These are phyloP conservation scores for Millerago galiae DNA, from an alignment of 805 yeast genomes.

Conservation along the genomic window DNA sequence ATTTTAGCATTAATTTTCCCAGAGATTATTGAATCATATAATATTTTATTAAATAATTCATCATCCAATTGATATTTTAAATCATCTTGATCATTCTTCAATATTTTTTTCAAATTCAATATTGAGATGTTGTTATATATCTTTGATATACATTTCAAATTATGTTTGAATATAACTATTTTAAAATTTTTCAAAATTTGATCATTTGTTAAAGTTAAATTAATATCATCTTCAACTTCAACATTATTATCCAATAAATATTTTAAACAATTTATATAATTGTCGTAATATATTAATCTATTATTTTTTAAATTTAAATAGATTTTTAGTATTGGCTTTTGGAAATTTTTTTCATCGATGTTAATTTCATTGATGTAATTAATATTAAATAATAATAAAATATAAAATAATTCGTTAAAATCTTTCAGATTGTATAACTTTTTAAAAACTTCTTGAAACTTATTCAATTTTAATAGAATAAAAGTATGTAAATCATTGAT, in stretches of 20 bases:
- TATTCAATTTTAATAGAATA: slow-evolving; percentile 3
- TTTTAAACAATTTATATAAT: not conserved
- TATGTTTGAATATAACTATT: slow-evolving; percentile 3
- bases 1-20: slow-evolving; percentile 15
- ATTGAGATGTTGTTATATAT: slow-evolving; percentile 5
- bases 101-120: not conserved
- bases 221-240: not conserved
- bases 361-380: slow-evolving; percentile 3
- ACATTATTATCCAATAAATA: not conserved
- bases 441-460: slow-evolving; percentile 7
- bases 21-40: slow-evolving; percentile 4
- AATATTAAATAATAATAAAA: slow-evolving; percentile 4
- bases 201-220: slow-evolving; percentile 1
- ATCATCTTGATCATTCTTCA: slow-evolving; percentile 2
- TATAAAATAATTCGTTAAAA: slow-evolving; percentile 2
- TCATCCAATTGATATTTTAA: slow-evolving; percentile 1
- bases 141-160: slow-evolving; percentile 1
- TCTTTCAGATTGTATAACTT: slow-evolving; percentile 4
- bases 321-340: not conserved
- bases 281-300: slow-evolving; percentile 5
- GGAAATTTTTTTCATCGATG: not conserved
- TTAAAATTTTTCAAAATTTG: slow-evolving; percentile 2
- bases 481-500: slow-evolving; percentile 4
- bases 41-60: slow-evolving; percentile 1
- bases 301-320: slow-evolving; percentile 1